These are phyloP conservation scores for Trichoderma erinaceum DNA, from an alignment of 495 filamentous ascomycete genomes.

Conservation along the genomic window DNA sequence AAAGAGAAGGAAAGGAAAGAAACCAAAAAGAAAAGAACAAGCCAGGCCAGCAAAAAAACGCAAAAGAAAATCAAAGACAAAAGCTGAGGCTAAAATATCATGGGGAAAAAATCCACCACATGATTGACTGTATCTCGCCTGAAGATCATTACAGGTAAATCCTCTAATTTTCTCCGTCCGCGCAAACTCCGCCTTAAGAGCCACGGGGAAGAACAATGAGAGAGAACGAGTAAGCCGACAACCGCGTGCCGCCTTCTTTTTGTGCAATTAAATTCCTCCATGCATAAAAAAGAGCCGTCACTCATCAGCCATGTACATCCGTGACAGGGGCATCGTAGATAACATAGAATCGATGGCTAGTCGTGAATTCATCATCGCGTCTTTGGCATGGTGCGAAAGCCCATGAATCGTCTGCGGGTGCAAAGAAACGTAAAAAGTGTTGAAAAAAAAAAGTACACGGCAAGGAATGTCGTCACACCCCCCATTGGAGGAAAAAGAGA, in stretches of 20 bases:
- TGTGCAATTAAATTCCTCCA: conserved; percentile 25
- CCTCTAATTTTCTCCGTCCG: not conserved
- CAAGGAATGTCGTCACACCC: conserved; percentile 17
- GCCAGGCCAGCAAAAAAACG: conserved; percentile 19
- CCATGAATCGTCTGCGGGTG: conserved; percentile 32
- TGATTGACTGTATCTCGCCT: conserved; percentile 15
- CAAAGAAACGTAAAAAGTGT: conserved; percentile 22
- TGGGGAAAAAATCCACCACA: conserved; percentile 17
- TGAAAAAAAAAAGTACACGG: conserved; percentile 13
- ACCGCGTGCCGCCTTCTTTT: conserved; percentile 2
- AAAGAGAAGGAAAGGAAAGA: conserved; percentile 16
- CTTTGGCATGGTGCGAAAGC: conserved; percentile 27
- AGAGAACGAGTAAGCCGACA: conserved; percentile 4
- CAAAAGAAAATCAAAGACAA: conserved; percentile 18
- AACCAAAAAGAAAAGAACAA: conserved; percentile 17
- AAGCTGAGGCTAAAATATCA: conserved; percentile 15
- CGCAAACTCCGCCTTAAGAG: conserved; percentile 5
- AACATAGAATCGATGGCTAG: conserved; percentile 24
- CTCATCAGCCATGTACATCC: conserved; percentile 36
- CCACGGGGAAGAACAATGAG: conserved; percentile 5
- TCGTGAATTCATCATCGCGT: conserved; percentile 34
- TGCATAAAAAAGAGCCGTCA: conserved; percentile 22
- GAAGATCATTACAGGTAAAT: conserved; percentile 18
- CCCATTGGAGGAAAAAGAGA: not conserved
- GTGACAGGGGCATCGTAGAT: conserved; percentile 21